Base-by-base conservation (phyloP, 2,329 filamentous ascomycete species). In the Penicillium sp. region DNA sequence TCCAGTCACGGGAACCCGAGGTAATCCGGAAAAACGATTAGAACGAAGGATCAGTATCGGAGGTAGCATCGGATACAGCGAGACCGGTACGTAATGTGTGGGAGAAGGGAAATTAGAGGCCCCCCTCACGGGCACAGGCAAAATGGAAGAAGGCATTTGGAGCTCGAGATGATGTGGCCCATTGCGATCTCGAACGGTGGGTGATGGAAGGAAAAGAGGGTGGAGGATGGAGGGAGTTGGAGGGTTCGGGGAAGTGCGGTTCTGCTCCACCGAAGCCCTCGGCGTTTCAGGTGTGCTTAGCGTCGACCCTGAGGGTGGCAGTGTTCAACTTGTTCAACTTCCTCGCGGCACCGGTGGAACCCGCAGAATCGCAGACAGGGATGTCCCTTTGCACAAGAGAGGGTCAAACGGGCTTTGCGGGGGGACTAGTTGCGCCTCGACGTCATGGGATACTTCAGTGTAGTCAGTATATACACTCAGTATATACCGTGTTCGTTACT, bases 281-380 rank as follows among this genome's bases (percentile, higher is more conserved):
- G 55, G 55, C 60, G 67, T 69, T 69, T 69, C 67, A 69, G 54
- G 54, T 59, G 43, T 45, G 46, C 50, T 56, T 69, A 68, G 67
- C 59, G 58, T 62, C 53, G 58, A 67, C 56, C 63, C 65, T 67
- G 63, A 63, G 43, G 54, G 63, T 64, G 64, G 65, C 60, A 68
- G 62, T 65, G 62, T 60, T n/a, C n/a, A n/a, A n/a, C n/a, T n/a
- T 40, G 23, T 27, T 6, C 10, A 6, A 6, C 10, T 40, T 54
- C 45, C 51, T 61, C 54, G 59, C 37, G 56, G 36, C 30, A 44
- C 46, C 18, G 34, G 60, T 63, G 65, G 61, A 55, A 55, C 29
- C 34, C 34, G n/a, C 56, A 68, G 65, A 63, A 67, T 67, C 66
- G 62, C 56, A 68, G 58, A 51, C 64, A 68, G 63, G 66, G 66